Percentiles rank a stretch among this genome's conserved stretches.
Conservation (phyloP, 1,284 basidiomycete genomes). For the Cryptococcus sp. region DNA sequence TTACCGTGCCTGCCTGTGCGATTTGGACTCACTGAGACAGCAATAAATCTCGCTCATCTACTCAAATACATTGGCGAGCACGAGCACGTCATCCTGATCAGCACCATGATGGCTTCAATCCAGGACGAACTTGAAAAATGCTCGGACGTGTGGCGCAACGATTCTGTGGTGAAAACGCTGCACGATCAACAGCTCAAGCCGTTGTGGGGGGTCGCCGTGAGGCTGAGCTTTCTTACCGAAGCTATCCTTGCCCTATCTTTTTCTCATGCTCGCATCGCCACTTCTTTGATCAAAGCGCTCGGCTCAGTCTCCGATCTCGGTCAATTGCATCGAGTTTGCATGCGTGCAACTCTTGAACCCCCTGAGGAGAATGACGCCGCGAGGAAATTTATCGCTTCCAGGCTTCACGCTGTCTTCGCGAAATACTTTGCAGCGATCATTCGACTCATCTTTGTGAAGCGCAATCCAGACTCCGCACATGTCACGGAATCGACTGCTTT, state of each 20-base stretch:
- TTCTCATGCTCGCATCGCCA: constrained; percentile 75
- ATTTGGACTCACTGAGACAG: constrained; percentile 78
- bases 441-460: constrained; percentile 76
- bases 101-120: constrained; percentile 71
- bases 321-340: constrained; percentile 69
- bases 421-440: constrained; percentile 90
- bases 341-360: constrained; percentile 30
- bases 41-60: constrained; percentile 79
- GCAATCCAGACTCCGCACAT: constrained; percentile 73
- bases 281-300: constrained; percentile 73
- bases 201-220: constrained; percentile 65
- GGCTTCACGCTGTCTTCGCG: constrained; percentile 73
- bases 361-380: constrained; percentile 59
- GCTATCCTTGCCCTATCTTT: constrained; percentile 84
- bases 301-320: constrained; percentile 75
- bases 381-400: constrained; percentile 76
- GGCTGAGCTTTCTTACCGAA: constrained; percentile 67
- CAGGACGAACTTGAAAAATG: constrained; percentile 71
- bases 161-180: constrained; percentile 60
- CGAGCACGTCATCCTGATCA: constrained; percentile 73
- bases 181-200: constrained; percentile 61
- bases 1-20: constrained; percentile 88
- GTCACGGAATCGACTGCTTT: constrained; percentile 74
- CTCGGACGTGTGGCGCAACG: constrained; percentile 67
- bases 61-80: constrained; percentile 87